Conservation (phyloP, 257 asterid genomes). For the Solanum bulbocastanum region DNA sequence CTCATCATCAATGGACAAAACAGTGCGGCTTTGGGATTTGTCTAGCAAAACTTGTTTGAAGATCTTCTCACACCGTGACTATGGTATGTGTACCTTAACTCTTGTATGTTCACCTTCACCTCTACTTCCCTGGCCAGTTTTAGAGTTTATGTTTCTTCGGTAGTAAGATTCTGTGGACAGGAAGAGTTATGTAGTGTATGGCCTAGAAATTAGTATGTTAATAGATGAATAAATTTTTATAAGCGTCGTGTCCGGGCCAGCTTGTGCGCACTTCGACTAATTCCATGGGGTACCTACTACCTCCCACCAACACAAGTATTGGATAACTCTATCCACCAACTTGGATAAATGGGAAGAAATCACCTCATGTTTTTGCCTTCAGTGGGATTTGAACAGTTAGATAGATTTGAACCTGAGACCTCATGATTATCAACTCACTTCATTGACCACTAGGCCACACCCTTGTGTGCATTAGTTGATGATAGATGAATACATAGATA, state of each 20-base stretch:
- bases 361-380: background rate
- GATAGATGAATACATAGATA: background rate
- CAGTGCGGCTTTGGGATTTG: slow-evolving; percentile 92
- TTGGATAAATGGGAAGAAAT: background rate
- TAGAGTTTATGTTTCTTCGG: background rate
- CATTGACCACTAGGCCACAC: background rate
- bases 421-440: background rate
- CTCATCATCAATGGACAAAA: slow-evolving; percentile 96
- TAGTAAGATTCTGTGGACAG: background rate
- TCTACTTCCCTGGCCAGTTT: background rate
- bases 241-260: background rate
- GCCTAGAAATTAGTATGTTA: background rate
- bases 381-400: background rate
- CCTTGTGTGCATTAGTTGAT: background rate
- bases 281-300: background rate
- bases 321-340: background rate
- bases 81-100: slow-evolving; percentile 45
- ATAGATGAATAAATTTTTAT: background rate
- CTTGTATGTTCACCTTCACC: background rate
- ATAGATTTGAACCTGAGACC: background rate
- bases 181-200: background rate
- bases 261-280: background rate
- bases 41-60: slow-evolving; percentile 74
- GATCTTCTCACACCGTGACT: slow-evolving; percentile 90
- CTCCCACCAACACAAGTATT: background rate